These are phyloP conservation scores for Dactylella cylindrospora DNA, from an alignment of 2,329 filamentous ascomycete species.

Conservation along the genomic window DNA sequence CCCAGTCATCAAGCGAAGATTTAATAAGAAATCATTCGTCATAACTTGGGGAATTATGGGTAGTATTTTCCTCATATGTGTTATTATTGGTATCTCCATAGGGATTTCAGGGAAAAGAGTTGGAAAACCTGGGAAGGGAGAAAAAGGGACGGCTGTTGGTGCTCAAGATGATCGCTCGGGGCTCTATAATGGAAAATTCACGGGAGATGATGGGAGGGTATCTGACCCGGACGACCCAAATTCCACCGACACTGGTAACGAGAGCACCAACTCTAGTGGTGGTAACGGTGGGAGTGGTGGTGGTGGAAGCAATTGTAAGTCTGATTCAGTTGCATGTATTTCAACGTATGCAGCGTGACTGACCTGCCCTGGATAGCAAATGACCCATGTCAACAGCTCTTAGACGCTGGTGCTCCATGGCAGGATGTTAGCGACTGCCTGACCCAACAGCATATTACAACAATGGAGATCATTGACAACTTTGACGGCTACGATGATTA, in stretches of 20 bases:
- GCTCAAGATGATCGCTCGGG: too few relatives aligned
- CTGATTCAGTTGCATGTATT: neutral
- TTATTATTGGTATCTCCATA: conserved; percentile 19
- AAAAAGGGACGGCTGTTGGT: too few relatives aligned
- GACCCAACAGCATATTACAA: conserved; percentile 12
- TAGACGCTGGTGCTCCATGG: conserved; percentile 13
- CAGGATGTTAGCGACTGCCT: conserved; percentile 13
- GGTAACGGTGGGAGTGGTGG: neutral
- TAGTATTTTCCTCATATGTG: conserved; percentile 5
- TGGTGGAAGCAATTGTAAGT: conserved; percentile 7
- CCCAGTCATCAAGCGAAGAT: conserved; percentile 15
- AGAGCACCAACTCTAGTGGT: neutral
- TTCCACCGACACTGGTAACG: too few relatives aligned
- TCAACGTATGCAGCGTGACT: neutral
- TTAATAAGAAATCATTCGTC: conserved; percentile 18
- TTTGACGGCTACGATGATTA: conserved; percentile 14
- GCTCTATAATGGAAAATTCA: too few relatives aligned
- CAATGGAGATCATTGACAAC: conserved; percentile 14
- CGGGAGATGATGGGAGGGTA: too few relatives aligned
- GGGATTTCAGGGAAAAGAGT: conserved; percentile 3
- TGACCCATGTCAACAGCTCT: conserved; percentile 18
- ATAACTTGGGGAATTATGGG: conserved; percentile 11
- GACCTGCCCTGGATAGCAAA: conserved; percentile 10
- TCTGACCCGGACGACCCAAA: too few relatives aligned
- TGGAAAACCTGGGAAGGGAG: conserved; percentile 1